These are phyloP conservation scores for Blastomyces silverae DNA, from an alignment of 2,329 filamentous ascomycete species.

Conservation along the genomic window DNA sequence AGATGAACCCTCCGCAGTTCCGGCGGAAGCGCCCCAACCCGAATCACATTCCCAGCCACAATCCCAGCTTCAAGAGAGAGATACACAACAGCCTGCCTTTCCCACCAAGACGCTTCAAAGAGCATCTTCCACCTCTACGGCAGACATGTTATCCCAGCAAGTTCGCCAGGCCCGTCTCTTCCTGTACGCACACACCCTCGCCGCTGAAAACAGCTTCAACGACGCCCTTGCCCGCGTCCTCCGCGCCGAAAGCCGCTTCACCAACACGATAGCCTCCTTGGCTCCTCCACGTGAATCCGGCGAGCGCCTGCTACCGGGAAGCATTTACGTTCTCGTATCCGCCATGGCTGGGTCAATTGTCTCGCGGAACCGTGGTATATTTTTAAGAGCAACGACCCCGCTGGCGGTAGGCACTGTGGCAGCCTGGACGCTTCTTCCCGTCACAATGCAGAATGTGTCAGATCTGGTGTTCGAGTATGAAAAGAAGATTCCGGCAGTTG, in stretches of 20 bases:
- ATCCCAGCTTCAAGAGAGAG: constrained; percentile 14
- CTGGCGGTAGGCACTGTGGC: constrained; percentile 73
- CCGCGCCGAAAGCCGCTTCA: constrained; percentile 80
- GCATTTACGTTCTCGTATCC: constrained; percentile 86
- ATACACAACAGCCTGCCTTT: constrained; percentile 9
- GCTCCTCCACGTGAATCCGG: constrained; percentile 78
- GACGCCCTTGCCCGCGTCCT: constrained; percentile 71
- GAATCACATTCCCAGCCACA: constrained; percentile 9
- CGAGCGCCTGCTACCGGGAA: constrained; percentile 82
- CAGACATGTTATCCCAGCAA: constrained; percentile 78
- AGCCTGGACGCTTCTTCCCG: constrained; percentile 75
- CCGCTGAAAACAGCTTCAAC: constrained; percentile 78
- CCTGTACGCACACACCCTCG: constrained; percentile 66
- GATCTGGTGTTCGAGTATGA: constrained; percentile 89
- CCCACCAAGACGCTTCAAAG: constrained; percentile 17
- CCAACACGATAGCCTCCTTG: constrained; percentile 77
- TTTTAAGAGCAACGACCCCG: constrained; percentile 70
- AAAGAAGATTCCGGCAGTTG: constrained; percentile 74
- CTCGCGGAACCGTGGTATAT: constrained; percentile 75
- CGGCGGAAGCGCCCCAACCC: neutral
- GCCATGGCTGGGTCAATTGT: constrained; percentile 94
- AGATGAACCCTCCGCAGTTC: constrained; percentile 16
- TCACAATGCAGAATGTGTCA: constrained; percentile 83
- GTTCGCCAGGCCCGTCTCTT: constrained; percentile 74
- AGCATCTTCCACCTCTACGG: constrained; percentile 57